Conservation (phyloP, 768 basidiomycete genomes). For the Punctularia strigosozonata region DNA sequence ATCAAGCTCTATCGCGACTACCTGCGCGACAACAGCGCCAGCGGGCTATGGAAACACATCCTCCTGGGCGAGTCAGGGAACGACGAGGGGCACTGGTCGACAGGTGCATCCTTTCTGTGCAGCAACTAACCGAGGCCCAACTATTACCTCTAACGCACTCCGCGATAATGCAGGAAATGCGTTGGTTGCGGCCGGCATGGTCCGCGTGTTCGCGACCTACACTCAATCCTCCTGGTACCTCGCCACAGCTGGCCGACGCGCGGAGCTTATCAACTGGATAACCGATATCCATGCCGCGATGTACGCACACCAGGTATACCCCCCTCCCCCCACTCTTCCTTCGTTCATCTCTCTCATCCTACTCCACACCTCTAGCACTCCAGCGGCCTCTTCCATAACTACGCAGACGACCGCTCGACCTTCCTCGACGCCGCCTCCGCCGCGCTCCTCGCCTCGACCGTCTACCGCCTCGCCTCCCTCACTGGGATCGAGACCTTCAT, state of each 20-base stretch:
- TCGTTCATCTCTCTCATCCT: not conserved
- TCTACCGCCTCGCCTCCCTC: slow-evolving; percentile 60
- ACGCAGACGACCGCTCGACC: slow-evolving; percentile 42
- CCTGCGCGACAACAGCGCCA: slow-evolving; percentile 36
- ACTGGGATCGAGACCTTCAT: slow-evolving; percentile 36
- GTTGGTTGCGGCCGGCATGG: slow-evolving; percentile 85
- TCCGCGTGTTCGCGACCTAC: slow-evolving; percentile 71
- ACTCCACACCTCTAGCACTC: slow-evolving; percentile 23
- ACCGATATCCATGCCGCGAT: slow-evolving; percentile 65
- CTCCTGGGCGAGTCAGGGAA: slow-evolving; percentile 35
- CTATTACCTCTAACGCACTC: not conserved
- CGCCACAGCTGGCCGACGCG: slow-evolving; percentile 36
- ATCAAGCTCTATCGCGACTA: slow-evolving; percentile 60
- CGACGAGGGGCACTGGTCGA: slow-evolving; percentile 73
- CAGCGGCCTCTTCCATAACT: slow-evolving; percentile 55
- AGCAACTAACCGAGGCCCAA: not conserved
- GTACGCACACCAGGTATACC: slow-evolving; percentile 46
- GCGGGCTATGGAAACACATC: slow-evolving; percentile 71
- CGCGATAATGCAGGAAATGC: slow-evolving; percentile 47
- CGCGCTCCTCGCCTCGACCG: slow-evolving; percentile 62
- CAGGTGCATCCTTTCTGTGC: slow-evolving; percentile 30
- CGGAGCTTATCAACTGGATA: slow-evolving; percentile 53
- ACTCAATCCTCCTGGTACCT: slow-evolving; percentile 43
- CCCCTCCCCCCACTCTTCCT: not conserved
- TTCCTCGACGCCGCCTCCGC: slow-evolving; percentile 70